Percentiles rank a stretch among this genome's conserved stretches.
These are phyloP conservation scores for Sporisorium exsertum DNA, from an alignment of 1,284 basidiomycete species.

Conservation along the genomic window DNA sequence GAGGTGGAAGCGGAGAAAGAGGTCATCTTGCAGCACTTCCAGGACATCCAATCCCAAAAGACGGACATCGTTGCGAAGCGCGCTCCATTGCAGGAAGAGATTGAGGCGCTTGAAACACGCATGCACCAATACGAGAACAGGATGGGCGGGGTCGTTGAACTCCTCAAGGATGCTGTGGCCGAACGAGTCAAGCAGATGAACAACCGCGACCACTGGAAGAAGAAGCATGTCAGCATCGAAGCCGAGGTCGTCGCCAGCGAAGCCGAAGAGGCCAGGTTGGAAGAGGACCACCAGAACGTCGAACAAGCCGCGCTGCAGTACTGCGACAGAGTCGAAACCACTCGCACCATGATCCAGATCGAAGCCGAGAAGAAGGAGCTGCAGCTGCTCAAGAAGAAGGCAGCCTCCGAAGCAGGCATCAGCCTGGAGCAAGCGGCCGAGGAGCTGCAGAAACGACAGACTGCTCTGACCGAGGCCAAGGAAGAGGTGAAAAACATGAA, in stretches of 20 bases:
- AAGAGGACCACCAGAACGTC: slow-evolving; percentile 70
- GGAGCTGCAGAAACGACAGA: slow-evolving; percentile 74
- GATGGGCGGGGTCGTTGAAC: slow-evolving; percentile 43
- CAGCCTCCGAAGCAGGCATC: slow-evolving; percentile 75
- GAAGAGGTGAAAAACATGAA: slow-evolving; percentile 76
- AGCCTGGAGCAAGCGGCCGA: slow-evolving; percentile 81
- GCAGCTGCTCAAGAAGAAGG: slow-evolving; percentile 78
- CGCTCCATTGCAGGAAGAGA: slow-evolving; percentile 65
- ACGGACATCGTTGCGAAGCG: slow-evolving; percentile 65
- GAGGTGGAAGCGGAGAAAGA: slow-evolving; percentile 54
- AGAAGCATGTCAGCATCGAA: slow-evolving; percentile 43
- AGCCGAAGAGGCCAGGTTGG: slow-evolving; percentile 73
- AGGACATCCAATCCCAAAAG: slow-evolving; percentile 50
- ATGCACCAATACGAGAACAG: slow-evolving; percentile 15
- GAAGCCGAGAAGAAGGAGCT: slow-evolving; percentile 76
- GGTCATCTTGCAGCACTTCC: slow-evolving; percentile 50
- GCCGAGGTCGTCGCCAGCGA: slow-evolving; percentile 67
- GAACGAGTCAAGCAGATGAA: slow-evolving; percentile 64
- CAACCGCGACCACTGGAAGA: slow-evolving; percentile 51
- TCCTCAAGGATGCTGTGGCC: slow-evolving; percentile 51
- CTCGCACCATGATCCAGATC: slow-evolving; percentile 75
- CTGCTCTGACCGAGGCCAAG: slow-evolving; percentile 71
- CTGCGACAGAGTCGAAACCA: slow-evolving; percentile 75
- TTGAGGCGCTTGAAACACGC: slow-evolving; percentile 33
- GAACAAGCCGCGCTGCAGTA: slow-evolving; percentile 75